Base-by-base conservation (phyloP, 257 asterid genomes). In the Cordia subcordata region DNA sequence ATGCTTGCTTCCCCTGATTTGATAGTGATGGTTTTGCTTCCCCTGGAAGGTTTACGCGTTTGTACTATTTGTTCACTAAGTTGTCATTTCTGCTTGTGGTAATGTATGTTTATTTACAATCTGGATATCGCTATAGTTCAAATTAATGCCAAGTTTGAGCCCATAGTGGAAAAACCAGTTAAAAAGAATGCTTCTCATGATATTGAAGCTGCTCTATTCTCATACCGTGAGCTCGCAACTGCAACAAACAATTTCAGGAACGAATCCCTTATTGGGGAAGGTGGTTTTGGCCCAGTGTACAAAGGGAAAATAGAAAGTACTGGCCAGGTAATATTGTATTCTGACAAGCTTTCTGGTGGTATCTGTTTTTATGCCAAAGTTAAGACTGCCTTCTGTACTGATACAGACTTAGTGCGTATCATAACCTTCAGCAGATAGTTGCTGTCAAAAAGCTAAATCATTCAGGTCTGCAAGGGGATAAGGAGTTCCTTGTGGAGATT, bases 261-360 rank as follows among this genome's bases (percentile, higher is more conserved):
- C 8, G 77, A 66, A 33, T 57, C 56, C 19, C 35, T 69, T 10
- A 32, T 82, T 42, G 85, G 88, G 37, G 67, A 74, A 69, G 85
- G 85, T 16, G 81, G 88, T 53, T 79, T 82, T 38, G 88, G 88
- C 40, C 42, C 76, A n/a, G 85, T 82, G 13, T 74, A 57, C 67
- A 69, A 58, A 62, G 81, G 86, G 45, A 19, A 45, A 13, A 27
- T 77, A 22, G 72, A 46, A 38, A 49, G 15, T 33, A 75, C 57
- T 16, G 68, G 72, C 51, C 81, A 72, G 82, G 85, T 79, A 63
- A 57, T 61, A 47, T 19, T 44, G 17, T 35, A 10, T 16, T 8
- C 16, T 27, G 8, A 13, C 20, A 23, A 27, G 35, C 35, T 6
- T 38, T 22, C 22, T 53, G 42, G 14, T 13, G 60, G 49, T 57